phyloP scores from a whole-genome alignment of 371 early-diverging fungal species.

The Syncephalis plumigaleata region DNA sequence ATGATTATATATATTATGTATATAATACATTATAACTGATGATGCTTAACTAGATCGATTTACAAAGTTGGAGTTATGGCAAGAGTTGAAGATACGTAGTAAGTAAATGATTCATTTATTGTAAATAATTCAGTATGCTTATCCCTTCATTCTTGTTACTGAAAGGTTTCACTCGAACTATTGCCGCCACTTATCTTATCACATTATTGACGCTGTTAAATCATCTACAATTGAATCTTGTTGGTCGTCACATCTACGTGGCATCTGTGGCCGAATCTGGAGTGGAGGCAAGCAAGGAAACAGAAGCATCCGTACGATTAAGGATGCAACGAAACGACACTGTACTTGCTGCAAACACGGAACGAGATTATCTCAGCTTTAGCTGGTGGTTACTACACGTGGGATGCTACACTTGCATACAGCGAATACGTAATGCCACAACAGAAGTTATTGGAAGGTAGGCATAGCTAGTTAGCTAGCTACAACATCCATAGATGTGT shows the following conservation, averaged over 20 bases:
- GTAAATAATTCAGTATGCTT: background rate
- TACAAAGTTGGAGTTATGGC: conserved; percentile 65
- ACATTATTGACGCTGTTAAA: conserved; percentile 64
- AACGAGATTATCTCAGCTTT: conserved; percentile 69
- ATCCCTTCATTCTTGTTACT: background rate
- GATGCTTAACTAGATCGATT: too few species aligned
- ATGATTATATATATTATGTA: background rate
- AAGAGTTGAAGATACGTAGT: conserved; percentile 72
- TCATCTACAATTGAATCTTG: conserved; percentile 72
- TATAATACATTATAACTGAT: too few species aligned
- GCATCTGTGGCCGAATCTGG: conserved; percentile 52
- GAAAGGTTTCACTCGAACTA: conserved; percentile 58
- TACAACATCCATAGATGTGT: conserved; percentile 4
- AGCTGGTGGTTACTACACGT: conserved; percentile 85
- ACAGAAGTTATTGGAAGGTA: conserved; percentile 45
- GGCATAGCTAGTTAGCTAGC: conserved; percentile 1
- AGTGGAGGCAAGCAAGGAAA: conserved; percentile 10
- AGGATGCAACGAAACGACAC: too few species aligned
- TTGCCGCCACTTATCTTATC: conserved; percentile 66
- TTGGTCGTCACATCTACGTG: conserved; percentile 82
- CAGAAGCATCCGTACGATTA: too few species aligned
- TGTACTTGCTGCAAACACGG: conserved; percentile 28
- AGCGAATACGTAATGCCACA: conserved; percentile 42
- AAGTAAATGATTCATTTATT: conserved; percentile 7
- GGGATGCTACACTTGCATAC: conserved; percentile 64